These are phyloP conservation scores for Ustilago nuda DNA, from an alignment of 1,284 basidiomycete genomes.

Conservation along the genomic window DNA sequence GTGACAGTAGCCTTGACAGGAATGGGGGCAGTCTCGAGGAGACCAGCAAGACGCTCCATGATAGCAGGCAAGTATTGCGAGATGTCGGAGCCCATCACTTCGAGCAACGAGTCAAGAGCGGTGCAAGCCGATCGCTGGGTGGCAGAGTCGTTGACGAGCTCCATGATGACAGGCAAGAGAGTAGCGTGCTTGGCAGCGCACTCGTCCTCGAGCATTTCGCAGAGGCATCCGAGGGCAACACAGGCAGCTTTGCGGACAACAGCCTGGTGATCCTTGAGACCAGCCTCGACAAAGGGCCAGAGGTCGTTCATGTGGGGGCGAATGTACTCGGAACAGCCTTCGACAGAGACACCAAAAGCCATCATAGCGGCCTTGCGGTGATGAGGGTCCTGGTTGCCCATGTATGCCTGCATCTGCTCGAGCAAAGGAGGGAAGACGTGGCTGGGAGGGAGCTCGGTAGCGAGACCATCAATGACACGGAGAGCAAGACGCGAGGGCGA, in stretches of 20 bases:
- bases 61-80: slow-evolving; percentile 91
- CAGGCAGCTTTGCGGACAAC: slow-evolving; percentile 94
- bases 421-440: slow-evolving; percentile 97
- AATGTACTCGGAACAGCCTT: slow-evolving; percentile 98
- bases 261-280: slow-evolving; percentile 84
- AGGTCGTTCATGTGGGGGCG: slow-evolving; percentile 90
- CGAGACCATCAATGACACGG: slow-evolving; percentile 92
- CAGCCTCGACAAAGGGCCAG: slow-evolving; percentile 93
- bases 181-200: slow-evolving; percentile 85
- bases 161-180: slow-evolving; percentile 79
- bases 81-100: slow-evolving; percentile 90
- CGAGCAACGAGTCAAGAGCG: slow-evolving; percentile 94
- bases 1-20: slow-evolving; percentile 94
- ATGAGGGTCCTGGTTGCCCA: slow-evolving; percentile 70
- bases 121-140: slow-evolving; percentile 95
- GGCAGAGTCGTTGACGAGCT: slow-evolving; percentile 83
- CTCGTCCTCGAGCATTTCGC: slow-evolving; percentile 97
- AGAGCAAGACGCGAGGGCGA: slow-evolving; percentile 92
- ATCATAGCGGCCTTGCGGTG: slow-evolving; percentile 93
- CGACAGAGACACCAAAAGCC: slow-evolving; percentile 93
- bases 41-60: slow-evolving; percentile 91
- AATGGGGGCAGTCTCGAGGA: slow-evolving; percentile 87
- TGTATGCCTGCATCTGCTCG: slow-evolving; percentile 71
- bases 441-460: slow-evolving; percentile 90
- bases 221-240: slow-evolving; percentile 92